Evolutionary conservation across 2,329 filamentous ascomycete genomes (phyloP).

Genomic region (Alternaria ventricosa): DNA sequence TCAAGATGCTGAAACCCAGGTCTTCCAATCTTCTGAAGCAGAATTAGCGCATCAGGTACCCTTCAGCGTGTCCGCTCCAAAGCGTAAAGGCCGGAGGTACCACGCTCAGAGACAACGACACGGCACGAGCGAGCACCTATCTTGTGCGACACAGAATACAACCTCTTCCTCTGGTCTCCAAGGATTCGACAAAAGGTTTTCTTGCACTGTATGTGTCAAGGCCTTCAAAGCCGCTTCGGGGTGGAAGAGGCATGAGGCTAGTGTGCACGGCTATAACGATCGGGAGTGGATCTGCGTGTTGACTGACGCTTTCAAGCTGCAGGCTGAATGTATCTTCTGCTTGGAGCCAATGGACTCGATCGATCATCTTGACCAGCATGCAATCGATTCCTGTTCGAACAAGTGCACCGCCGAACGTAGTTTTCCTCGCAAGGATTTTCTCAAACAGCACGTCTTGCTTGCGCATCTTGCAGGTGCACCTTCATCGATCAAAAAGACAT

Average conservation of each 20-base stretch:
- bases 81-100: background rate
- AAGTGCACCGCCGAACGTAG: conserved; percentile 1
- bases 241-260: conserved; percentile 22
- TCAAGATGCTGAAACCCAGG: background rate
- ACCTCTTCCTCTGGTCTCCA: background rate
- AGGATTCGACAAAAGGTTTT: background rate
- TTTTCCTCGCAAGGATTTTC: conserved; percentile 19
- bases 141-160: background rate
- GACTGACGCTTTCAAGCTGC: background rate
- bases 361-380: conserved; percentile 15
- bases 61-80: background rate
- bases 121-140: background rate
- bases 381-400: conserved; percentile 2
- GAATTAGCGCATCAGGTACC: background rate
- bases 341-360: background rate
- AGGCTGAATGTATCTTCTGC: conserved; percentile 17
- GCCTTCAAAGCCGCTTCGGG: conserved; percentile 12
- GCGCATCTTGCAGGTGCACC: conserved; percentile 8
- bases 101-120: background rate
- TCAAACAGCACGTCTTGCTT: conserved; percentile 21
- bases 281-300: conserved; percentile 19
- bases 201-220: conserved; percentile 15
- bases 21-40: background rate
- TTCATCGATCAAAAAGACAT: background rate
- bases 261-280: conserved; percentile 13